Evolutionary conservation across 305 asterid genomes (phyloP).

Genomic region (Solanum hybrid): DNA sequence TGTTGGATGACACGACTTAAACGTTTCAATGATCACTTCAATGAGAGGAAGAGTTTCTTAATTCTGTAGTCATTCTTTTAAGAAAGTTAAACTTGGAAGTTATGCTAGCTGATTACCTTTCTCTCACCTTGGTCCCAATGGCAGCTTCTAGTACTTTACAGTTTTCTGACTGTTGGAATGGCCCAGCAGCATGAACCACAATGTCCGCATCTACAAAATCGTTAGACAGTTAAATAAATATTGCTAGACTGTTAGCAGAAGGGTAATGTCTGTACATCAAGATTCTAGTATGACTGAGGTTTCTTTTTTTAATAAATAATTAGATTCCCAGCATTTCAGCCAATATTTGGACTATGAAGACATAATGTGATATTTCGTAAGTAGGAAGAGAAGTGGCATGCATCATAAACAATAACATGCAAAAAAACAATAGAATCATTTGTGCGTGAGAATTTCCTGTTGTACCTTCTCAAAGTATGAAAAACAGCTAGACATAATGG

Average conservation of each 20-base stretch:
- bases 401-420: neutral
- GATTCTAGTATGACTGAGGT: neutral
- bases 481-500: neutral
- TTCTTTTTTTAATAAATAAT: neutral
- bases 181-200: conserved; percentile 85
- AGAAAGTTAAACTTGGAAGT: conserved; percentile 10
- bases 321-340: neutral
- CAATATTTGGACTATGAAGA: neutral
- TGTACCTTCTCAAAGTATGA: neutral
- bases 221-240: neutral
- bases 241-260: neutral
- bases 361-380: neutral
- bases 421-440: neutral
- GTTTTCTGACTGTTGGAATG: conserved; percentile 75
- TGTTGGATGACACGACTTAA: conserved; percentile 23
- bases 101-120: conserved; percentile 48
- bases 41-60: neutral
- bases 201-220: conserved; percentile 70
- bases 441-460: neutral
- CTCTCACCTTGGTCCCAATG: conserved; percentile 90
- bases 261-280: neutral
- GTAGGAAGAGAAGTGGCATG: neutral
- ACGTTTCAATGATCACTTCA: neutral
- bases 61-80: neutral
- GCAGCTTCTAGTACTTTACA: conserved; percentile 85